Base-by-base conservation (phyloP, 1,139 yeast genomes). In the Chernovozyma aurita region DNA sequence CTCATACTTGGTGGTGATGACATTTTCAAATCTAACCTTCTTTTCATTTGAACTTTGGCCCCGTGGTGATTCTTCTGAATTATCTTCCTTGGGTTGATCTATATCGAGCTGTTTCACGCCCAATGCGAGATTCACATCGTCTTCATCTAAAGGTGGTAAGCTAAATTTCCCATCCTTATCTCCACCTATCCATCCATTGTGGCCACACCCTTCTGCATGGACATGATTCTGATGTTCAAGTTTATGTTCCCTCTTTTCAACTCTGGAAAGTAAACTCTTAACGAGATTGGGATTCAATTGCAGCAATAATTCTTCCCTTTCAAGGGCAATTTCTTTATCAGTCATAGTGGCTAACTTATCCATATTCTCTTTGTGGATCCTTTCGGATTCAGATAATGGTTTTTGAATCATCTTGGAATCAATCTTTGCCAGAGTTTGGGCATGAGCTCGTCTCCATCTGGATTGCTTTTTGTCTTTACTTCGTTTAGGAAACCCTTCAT, bases 131-230 rank as follows among this genome's bases (percentile, higher is more conserved):
- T 65, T 59, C 3, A 68, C 73, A 33, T 69, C 75, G 0, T 52
- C 54, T 32, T 55, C 50, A 37, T 67, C 69, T 38, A 69, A 50
- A 24, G 29, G 6, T 13, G 40, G 40, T 16, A 37, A 28, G 15
- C 31, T 28, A 15, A 29, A 18, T 6, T 28, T 33, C 3, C 73
- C 70, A 3, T 59, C 53, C 41, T 59, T 69, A 41, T 65, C 63
- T 2, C 84, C 83, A n/a, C 90, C 90, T 32, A 81, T 78, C 88
- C 88, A 80, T 5, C 82, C 78, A 32, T 78, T 79, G 41, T 73
- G 73, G 3, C 88, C 86, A n/a, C n/a, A n/a, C n/a, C n/a, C n/a
- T 51, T 82, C 85, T 2, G 81, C 77, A 38, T 76, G 82, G 1
- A 66, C 63, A 41, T 71, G 62, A 47, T 48, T 50, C 9, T 52